Evolutionary conservation across 2,329 filamentous ascomycete genomes (phyloP), one percentile per base, ranked within the genome.

Genomic region (Chaetothyriales sp.): DNA sequence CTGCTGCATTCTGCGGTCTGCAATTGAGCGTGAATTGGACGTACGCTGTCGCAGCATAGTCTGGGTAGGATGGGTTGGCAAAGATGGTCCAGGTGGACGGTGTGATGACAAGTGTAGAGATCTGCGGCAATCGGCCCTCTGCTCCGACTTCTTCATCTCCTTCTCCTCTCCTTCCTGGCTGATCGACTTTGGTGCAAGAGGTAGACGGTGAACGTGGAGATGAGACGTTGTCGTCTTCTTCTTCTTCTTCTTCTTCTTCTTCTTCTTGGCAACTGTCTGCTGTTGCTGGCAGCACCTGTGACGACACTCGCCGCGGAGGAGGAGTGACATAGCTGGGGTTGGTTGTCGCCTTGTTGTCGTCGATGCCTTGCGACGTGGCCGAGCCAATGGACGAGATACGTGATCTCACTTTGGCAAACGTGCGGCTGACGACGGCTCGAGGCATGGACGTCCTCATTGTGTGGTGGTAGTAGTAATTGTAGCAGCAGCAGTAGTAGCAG

Each of bases 1-100:
- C 10, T 39, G 32, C 32, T 39, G 51, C 32, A 47, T 55, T 55
- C 39, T 56, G 54, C 10, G 44, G 26, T 20, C 12, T 32, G 12
- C 46, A 32, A 15, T 48, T 51, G 20, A 56, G 26, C 28, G 53
- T 42, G 46, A 56, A 49, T 25, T 51, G 49, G 26, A 50, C 55
- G 43, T 56, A 51, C 28, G 55, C 53, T 9, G 46, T 51, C 12
- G 53, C 47, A 18, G 47, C 39, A 46, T 44, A 54, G 19, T 50
- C 49, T 8, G 51, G 20, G 43, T 43, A 36, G 20, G 45, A 26
- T 15, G 32, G 32, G 25, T 51, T 22, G 6, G 43, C 51, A 20
- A 47, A 51, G 18, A 51, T 51, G 9, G 39, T 45, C 48, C 51
- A 54, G 18, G 52, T 46, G 25, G 45, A 53, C 7, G 49, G 48